These are phyloP conservation scores for Solanum tarapatanum DNA, from an alignment of 257 asterid genomes.

Conservation along the genomic window DNA sequence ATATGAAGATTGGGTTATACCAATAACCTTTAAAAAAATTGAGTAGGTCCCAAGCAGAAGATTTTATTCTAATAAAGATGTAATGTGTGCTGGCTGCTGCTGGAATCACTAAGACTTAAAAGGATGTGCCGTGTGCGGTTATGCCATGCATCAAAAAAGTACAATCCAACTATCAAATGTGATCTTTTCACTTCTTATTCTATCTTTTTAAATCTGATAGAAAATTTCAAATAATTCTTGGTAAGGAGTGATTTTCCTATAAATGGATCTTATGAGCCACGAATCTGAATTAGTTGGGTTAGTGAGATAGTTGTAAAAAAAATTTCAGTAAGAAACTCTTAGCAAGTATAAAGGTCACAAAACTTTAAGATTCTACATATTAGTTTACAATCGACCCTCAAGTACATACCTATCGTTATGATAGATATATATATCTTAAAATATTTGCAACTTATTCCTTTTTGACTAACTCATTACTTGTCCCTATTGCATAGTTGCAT, in stretches of 20 bases:
- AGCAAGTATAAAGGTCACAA: background rate
- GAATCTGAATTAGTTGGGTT: background rate
- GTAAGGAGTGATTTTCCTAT: background rate
- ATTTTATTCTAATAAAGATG: background rate
- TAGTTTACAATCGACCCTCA: background rate
- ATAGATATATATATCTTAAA: background rate
- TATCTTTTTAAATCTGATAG: too few relatives aligned
- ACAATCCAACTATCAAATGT: background rate
- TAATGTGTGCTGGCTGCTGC: background rate
- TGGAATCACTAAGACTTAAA: background rate
- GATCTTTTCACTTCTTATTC: background rate
- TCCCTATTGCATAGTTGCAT: background rate
- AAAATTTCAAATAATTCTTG: background rate
- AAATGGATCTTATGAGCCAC: background rate
- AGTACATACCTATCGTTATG: background rate
- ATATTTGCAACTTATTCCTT: background rate
- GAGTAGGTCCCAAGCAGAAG: background rate
- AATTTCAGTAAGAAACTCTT: background rate
- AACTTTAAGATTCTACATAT: background rate
- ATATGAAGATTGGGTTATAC: background rate
- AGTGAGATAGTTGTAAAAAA: background rate
- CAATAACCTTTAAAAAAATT: background rate
- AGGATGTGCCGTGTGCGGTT: background rate
- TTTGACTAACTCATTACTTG: background rate
- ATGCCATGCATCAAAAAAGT: background rate